Conservation (phyloP, 2,329 filamentous ascomycete species). For the Parafenestella ontariensis region DNA sequence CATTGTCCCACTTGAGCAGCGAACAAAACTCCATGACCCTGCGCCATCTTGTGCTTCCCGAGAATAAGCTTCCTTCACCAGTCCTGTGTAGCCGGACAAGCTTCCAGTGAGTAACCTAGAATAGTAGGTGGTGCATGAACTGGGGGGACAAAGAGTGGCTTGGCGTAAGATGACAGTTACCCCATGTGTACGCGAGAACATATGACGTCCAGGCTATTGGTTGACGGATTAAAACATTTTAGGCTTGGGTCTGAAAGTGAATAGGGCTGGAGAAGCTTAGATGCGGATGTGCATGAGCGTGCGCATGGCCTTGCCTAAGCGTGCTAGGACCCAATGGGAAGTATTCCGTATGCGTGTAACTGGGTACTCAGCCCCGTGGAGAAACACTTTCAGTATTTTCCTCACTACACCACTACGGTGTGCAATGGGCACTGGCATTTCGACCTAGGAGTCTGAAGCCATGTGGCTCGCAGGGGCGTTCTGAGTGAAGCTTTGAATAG, state of each 20-base stretch:
- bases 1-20: background rate
- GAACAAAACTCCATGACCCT: background rate
- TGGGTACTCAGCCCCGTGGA: background rate
- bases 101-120: background rate
- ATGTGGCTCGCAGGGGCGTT: background rate
- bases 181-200: background rate
- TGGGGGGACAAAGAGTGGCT: background rate
- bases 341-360: background rate
- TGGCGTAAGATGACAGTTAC: background rate
- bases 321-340: background rate
- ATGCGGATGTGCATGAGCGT: background rate
- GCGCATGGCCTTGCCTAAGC: background rate
- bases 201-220: background rate
- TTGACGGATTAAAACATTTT: too few relatives aligned
- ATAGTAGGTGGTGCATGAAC: background rate
- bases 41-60: background rate
- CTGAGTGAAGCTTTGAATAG: background rate
- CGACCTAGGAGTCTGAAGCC: background rate
- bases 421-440: background rate
- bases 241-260: background rate
- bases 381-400: background rate
- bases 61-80: slow-evolving; percentile 1
- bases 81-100: background rate
- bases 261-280: background rate
- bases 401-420: background rate